Conservation (phyloP, 192 early-diverging fungal genomes). For the Backusella psychrophila region DNA sequence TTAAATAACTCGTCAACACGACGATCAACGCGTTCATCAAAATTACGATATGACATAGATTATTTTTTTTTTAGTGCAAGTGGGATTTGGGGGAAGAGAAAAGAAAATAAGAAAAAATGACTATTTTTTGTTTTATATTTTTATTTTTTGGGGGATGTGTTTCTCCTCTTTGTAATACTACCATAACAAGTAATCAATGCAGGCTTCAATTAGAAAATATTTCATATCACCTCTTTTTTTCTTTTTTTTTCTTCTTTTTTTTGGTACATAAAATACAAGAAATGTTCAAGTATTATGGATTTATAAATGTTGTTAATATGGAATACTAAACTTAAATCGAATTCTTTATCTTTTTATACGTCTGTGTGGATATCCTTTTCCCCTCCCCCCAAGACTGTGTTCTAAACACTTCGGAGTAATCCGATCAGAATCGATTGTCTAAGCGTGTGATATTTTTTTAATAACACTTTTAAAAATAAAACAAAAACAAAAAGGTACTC, state of each 20-base stretch:
- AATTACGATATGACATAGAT: neutral
- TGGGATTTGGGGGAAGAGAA: neutral
- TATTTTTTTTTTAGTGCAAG: neutral
- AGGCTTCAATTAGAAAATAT: neutral
- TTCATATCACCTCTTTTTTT: neutral
- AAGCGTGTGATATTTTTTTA: neutral
- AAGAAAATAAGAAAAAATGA: neutral
- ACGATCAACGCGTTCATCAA: slow-evolving; percentile 2
- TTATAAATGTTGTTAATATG: neutral
- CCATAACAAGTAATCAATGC: neutral
- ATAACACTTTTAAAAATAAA: neutral
- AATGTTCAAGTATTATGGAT: neutral
- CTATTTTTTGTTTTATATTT: neutral
- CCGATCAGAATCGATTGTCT: neutral
- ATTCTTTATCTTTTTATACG: neutral
- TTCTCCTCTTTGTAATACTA: slow-evolving; percentile 3
- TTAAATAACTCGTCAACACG: neutral
- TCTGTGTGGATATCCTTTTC: neutral
- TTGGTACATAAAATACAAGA: neutral
- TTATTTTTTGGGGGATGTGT: neutral
- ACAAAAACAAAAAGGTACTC: neutral
- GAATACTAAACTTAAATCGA: neutral
- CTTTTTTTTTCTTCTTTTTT: neutral
- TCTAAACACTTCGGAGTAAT: neutral
- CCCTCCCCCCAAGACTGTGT: neutral